Conservation (phyloP, 192 early-diverging fungal species). For the Umbelopsis sp. region DNA sequence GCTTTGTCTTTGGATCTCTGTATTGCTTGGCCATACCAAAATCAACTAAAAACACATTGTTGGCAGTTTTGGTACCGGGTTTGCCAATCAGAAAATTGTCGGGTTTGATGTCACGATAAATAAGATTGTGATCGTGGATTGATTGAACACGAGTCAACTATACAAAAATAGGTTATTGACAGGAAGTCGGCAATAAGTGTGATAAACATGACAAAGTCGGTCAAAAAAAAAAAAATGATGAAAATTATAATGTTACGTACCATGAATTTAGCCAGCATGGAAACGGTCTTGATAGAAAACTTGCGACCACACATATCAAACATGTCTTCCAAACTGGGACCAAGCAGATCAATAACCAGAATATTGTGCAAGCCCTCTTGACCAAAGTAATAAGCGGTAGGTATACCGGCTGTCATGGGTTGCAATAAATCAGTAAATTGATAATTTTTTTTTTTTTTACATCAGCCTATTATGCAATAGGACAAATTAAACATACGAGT, state of each 20-base stretch:
- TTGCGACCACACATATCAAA: slow-evolving; percentile 95
- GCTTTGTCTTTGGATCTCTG: slow-evolving; percentile 93
- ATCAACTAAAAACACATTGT: slow-evolving; percentile 88
- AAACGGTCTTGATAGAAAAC: slow-evolving; percentile 91
- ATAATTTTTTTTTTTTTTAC: background rate
- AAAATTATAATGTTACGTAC: slow-evolving; percentile 42
- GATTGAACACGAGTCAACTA: slow-evolving; percentile 81
- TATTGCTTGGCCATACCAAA: slow-evolving; percentile 99
- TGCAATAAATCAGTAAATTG: background rate
- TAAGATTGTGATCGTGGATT: slow-evolving; percentile 92
- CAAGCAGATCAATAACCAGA: slow-evolving; percentile 92
- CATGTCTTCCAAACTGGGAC: slow-evolving; percentile 92
- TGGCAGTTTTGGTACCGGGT: slow-evolving; percentile 61
- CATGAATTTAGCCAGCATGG: slow-evolving; percentile 97
- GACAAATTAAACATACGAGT: slow-evolving; percentile 41
- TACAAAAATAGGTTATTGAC: background rate
- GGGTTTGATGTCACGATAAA: slow-evolving; percentile 99
- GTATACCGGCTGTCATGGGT: slow-evolving; percentile 71
- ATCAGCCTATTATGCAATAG: background rate
- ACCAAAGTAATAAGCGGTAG: slow-evolving; percentile 94
- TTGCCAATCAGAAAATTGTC: slow-evolving; percentile 98
- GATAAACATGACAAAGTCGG: background rate
- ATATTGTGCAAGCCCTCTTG: slow-evolving; percentile 97
- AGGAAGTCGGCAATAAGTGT: background rate
- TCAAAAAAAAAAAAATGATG: background rate